Conservation (phyloP, 257 asterid genomes). For the Cinchona pubescens region DNA sequence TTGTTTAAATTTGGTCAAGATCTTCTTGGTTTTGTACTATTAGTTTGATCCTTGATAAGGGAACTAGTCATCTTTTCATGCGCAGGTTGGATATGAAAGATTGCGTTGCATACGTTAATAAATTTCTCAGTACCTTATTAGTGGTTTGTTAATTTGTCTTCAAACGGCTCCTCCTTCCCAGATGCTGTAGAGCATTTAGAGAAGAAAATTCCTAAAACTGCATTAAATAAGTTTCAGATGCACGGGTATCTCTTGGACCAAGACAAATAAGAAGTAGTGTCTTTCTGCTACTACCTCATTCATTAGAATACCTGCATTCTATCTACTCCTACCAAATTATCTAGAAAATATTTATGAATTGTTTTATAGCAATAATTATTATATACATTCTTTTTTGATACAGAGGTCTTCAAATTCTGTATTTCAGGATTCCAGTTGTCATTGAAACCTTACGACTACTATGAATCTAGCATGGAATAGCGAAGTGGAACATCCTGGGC, state of each 20-base stretch:
- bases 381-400: no score
- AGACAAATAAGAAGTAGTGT: constrained; percentile 45
- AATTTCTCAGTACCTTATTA: neutral
- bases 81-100: constrained; percentile 37
- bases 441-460: no score
- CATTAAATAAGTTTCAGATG: constrained; percentile 69
- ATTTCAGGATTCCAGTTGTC: no score
- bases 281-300: neutral
- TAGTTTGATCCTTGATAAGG: no score
- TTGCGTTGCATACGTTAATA: neutral
- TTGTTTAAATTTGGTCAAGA: no score
- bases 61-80: no score
- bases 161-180: constrained; percentile 72
- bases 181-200: constrained; percentile 71
- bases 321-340: neutral
- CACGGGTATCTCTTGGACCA: constrained; percentile 65
- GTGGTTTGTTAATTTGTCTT: neutral
- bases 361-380: no score
- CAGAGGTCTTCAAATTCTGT: no score
- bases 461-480: no score
- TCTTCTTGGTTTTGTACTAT: no score
- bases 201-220: constrained; percentile 76
- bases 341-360: no score
- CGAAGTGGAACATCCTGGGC: no score
- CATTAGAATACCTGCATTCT: neutral